These are phyloP conservation scores for Boletellus ananas DNA, from an alignment of 768 basidiomycete species.

Conservation along the genomic window DNA sequence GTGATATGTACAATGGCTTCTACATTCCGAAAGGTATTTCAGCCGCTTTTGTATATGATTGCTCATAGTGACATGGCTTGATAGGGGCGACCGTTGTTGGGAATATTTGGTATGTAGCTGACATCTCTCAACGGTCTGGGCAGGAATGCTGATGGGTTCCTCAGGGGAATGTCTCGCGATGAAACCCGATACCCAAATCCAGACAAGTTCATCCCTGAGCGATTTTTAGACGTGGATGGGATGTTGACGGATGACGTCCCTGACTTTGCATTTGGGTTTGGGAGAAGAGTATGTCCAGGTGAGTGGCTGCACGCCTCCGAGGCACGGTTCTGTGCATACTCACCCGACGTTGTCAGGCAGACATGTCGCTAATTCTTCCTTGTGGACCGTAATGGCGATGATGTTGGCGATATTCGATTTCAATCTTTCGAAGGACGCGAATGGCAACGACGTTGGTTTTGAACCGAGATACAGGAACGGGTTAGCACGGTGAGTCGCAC, in stretches of 20 bases:
- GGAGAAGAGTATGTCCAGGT: constrained; percentile 16
- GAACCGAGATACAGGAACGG: neutral
- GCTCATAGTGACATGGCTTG: neutral
- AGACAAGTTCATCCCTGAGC: constrained; percentile 12
- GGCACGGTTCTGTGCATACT: neutral
- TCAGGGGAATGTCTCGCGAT: constrained; percentile 19
- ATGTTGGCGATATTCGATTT: constrained; percentile 23
- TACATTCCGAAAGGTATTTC: constrained; percentile 3
- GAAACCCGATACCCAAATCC: constrained; percentile 16
- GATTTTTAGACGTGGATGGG: constrained; percentile 8
- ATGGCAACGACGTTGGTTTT: constrained; percentile 5
- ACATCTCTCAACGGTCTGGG: neutral
- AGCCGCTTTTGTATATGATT: neutral
- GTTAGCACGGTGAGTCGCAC: neutral
- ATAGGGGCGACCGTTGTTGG: constrained; percentile 12
- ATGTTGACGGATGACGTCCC: constrained; percentile 6
- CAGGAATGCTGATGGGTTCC: no score
- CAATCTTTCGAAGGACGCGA: constrained; percentile 6
- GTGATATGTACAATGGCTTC: constrained; percentile 3
- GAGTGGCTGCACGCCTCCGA: neutral
- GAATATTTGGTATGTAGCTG: constrained; percentile 10
- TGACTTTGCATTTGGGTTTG: constrained; percentile 18
- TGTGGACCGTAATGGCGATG: constrained; percentile 12
- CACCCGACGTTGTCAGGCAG: constrained; percentile 4
- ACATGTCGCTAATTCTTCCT: constrained; percentile 2